phyloP scores from a whole-genome alignment of 148 eudicot species.

The Silene conica region DNA sequence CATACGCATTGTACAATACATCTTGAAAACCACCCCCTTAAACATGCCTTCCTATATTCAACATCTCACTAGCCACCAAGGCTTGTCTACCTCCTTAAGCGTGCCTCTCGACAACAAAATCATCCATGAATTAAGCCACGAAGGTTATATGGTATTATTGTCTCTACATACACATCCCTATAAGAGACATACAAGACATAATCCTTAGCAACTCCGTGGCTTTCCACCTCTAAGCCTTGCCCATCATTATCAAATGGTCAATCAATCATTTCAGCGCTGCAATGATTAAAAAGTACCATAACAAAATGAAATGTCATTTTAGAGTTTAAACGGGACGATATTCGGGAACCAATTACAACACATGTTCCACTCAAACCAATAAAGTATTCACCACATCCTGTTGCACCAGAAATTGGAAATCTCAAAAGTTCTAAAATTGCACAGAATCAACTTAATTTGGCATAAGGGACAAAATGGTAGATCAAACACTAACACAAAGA shows the following conservation, averaged over 20 bases:
- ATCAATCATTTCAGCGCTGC: background rate
- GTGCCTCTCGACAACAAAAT: background rate
- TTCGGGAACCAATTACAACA: background rate
- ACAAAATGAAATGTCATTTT: background rate
- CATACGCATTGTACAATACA: background rate
- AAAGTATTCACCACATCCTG: background rate
- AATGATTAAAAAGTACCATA: background rate
- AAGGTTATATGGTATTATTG: too few relatives aligned
- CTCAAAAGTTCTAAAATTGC: background rate
- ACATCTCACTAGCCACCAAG: background rate
- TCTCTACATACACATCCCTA: background rate
- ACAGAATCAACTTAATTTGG: background rate
- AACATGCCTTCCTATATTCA: background rate
- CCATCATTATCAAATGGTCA: background rate
- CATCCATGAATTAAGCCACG: background rate
- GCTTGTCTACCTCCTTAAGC: background rate
- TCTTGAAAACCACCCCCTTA: background rate
- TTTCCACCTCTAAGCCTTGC: background rate
- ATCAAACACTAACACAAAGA: background rate
- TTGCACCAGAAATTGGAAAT: background rate
- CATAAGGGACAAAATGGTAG: background rate
- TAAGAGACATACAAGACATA: background rate
- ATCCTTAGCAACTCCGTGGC: background rate
- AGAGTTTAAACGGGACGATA: background rate
- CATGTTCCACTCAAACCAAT: background rate